Base-by-base conservation (phyloP, 257 asterid species). In the Handroanthus guayacan region DNA sequence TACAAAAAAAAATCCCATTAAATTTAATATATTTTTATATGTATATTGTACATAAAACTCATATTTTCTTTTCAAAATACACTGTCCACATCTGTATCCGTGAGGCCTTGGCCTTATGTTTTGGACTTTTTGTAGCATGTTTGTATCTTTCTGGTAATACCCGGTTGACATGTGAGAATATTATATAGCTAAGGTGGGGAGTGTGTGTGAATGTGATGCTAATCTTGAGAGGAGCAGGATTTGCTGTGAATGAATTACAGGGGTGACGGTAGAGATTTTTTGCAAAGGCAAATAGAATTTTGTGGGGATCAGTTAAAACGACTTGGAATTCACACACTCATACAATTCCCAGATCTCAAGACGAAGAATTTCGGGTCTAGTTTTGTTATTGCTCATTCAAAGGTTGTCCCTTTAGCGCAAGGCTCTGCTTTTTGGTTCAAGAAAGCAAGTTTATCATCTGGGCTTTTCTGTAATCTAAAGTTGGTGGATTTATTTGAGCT, bases 331-430 rank as follows among this genome's bases (percentile, higher is more conserved):
- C 90, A 70, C 84, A 51, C 82, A 14, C 80, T 74, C 73, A 48
- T 75, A 36, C 31, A 10, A 79, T 77, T 87, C 87, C 79, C 91
- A 88, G 91, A 90, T 94, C 96, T 90, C 97, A 81, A 88, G 84
- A 78, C 81, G 76, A 82, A 73, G 85, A 87, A 81, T 86, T 85
- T 82, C 89, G 84, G 84, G 79, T 75, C 61, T 65, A 76, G 60
- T 76, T 57, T 75, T 79, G 72, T 81, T 86, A 68, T 72, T 72
- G 51, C 79, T 79, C 79, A 73, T 75, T 85, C 90, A 75, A 72
- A 68, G 38, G 77, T 64, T 68, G 82, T 64, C 62, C 67, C 62
- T 78, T 76, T 57, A 62, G 67, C 71, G 65, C 43, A 62, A 67
- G 10, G 62, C 61, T 45, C 64, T 25, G 45, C 25, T 65, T 72